phyloP scores from a whole-genome alignment of 2,329 filamentous ascomycete genomes.

The Aspergillus sergii region DNA sequence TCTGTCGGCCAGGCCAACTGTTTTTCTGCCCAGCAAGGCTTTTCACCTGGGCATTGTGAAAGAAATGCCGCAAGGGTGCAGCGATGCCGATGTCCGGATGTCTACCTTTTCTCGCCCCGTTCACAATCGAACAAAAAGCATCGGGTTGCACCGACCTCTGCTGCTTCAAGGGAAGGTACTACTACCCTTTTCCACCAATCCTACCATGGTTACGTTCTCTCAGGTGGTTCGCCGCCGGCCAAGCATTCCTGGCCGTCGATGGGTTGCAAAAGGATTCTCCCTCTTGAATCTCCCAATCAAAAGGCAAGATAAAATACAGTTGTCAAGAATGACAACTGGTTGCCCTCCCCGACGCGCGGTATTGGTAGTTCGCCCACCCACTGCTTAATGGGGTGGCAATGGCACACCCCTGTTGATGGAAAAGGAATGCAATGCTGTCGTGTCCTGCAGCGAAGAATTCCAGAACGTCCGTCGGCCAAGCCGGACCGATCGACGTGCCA shows the following conservation, averaged over 20 bases:
- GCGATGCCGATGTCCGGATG: conserved; percentile 1
- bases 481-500: conserved; percentile 21
- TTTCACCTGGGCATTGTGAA: not conserved
- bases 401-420: not conserved
- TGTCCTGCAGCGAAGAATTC: conserved; percentile 38
- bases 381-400: conserved; percentile 11
- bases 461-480: conserved; percentile 30
- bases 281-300: not conserved
- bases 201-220: conserved; percentile 7
- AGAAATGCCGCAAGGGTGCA: not conserved
- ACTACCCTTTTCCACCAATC: not conserved
- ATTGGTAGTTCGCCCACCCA: not conserved
- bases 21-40: not conserved
- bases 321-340: not conserved
- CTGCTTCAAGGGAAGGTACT: not conserved
- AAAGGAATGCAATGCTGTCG: conserved; percentile 2
- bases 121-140: not conserved
- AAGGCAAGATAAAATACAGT: not conserved
- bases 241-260: not conserved
- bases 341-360: not conserved
- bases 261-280: not conserved
- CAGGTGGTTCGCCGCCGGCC: conserved; percentile 3
- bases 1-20: not conserved
- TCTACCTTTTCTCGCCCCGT: not conserved
- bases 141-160: conserved; percentile 12